Percentiles rank a stretch among this genome's conserved stretches.
phyloP scores from a whole-genome alignment of 2,329 filamentous ascomycete species.

The Cytospora chrysosperma region DNA sequence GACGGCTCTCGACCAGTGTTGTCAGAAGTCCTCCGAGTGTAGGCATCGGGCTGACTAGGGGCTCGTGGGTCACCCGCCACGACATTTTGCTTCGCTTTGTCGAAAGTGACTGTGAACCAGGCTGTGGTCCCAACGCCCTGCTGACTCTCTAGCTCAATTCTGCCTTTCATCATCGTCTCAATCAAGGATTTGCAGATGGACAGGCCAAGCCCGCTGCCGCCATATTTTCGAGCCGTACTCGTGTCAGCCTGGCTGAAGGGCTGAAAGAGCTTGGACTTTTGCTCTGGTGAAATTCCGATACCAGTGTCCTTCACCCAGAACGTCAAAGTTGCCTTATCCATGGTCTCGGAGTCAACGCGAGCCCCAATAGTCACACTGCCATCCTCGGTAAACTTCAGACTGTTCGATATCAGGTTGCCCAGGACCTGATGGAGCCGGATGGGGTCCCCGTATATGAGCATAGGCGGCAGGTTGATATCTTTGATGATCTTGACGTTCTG shows the following conservation, averaged over 20 bases:
- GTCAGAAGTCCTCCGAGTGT: constrained; percentile 25
- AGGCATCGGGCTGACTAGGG: constrained; percentile 17
- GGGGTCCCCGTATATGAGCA: constrained; percentile 67
- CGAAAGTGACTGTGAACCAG: constrained; percentile 82
- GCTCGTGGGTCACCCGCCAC: constrained; percentile 49
- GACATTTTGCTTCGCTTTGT: constrained; percentile 69
- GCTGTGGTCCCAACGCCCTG: constrained; percentile 68
- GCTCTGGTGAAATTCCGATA: constrained; percentile 82
- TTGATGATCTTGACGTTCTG: constrained; percentile 64
- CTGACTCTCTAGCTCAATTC: constrained; percentile 76
- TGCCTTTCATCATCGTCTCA: constrained; percentile 86
- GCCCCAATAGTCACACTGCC: constrained; percentile 84
- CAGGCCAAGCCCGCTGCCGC: constrained; percentile 84
- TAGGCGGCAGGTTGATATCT: constrained; percentile 72
- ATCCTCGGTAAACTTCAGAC: constrained; percentile 87
- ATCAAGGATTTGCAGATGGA: constrained; percentile 95
- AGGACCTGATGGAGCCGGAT: constrained; percentile 67
- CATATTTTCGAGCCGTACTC: constrained; percentile 86
- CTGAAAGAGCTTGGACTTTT: constrained; percentile 82
- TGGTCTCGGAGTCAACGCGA: constrained; percentile 67
- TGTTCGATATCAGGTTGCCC: constrained; percentile 87
- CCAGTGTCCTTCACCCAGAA: constrained; percentile 89
- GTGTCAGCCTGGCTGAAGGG: constrained; percentile 92
- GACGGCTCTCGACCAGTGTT: constrained; percentile 38
- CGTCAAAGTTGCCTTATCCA: constrained; percentile 69